A percentile compares a stretch with the other conserved stretches of the same genome.
These are phyloP conservation scores for Mimosa bimucronata DNA, from an alignment of 306 rosid genomes.

Conservation along the genomic window DNA sequence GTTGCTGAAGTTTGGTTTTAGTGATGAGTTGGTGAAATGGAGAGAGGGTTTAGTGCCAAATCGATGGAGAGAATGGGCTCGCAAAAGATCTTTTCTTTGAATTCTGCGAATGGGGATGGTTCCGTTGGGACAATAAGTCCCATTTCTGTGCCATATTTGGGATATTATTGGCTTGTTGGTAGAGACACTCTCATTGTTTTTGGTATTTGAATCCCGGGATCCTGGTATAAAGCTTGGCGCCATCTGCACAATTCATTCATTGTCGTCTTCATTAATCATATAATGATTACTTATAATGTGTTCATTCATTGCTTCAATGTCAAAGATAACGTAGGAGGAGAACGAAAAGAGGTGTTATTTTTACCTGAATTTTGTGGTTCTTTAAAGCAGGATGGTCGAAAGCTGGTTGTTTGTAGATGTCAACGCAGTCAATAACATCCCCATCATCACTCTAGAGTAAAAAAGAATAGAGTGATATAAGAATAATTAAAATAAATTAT, in stretches of 20 bases:
- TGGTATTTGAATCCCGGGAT: conserved; percentile 1
- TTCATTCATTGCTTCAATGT: too few species aligned
- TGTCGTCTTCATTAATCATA: not conserved
- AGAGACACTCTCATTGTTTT: not conserved
- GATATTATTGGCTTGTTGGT: not conserved
- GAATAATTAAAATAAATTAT: not conserved
- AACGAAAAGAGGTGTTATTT: not conserved
- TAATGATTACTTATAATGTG: too few species aligned
- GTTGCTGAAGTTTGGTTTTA: not conserved
- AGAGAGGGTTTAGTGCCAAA: conserved; percentile 50
- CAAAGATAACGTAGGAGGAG: too few species aligned
- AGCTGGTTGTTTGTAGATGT: conserved; percentile 58
- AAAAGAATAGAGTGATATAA: not conserved
- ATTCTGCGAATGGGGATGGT: conserved; percentile 68
- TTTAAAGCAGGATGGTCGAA: conserved; percentile 56
- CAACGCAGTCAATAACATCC: conserved; percentile 62
- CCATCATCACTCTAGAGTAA: conserved; percentile 60
- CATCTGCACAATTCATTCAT: conserved; percentile 40
- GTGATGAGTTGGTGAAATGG: not conserved
- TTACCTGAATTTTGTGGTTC: conserved; percentile 57
- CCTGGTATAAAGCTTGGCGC: conserved; percentile 37
- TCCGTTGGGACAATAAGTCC: conserved; percentile 75
- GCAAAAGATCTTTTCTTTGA: conserved; percentile 42
- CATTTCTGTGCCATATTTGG: conserved; percentile 69
- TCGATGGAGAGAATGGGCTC: conserved; percentile 45